Base-by-base conservation (phyloP, 2,329 filamentous ascomycete species). In the Epicoccum sorghinum region DNA sequence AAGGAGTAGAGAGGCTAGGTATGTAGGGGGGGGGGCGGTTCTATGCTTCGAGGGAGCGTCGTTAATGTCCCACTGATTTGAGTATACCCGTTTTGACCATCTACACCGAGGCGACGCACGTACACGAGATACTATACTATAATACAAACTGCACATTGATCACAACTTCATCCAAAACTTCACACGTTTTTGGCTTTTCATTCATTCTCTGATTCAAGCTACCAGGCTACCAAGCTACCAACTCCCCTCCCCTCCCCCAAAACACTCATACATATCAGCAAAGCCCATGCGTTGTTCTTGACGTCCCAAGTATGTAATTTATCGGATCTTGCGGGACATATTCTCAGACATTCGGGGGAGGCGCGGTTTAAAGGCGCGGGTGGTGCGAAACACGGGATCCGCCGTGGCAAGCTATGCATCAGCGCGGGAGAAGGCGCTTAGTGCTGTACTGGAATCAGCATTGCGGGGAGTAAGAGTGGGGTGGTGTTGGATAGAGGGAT, bases 1-100 rank as follows among this genome's bases (percentile, higher is more conserved):
- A 79, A 10, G 32, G 10, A 12, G 32, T 9, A 4, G 10, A 8
- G 32, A 33, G 18, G 18, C 18, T 3, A 18, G 18, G 18, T 18
- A 18, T 18, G 18, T 18, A 3, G 1, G 18, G 18, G 18, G 2
- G 18, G 18, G 18, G 18, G 18, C 18, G 18, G 18, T 18, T 18
- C 18, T 3, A 18, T 18, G 18, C 18, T 18, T 18, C 18, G 18
- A 18, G 18, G 18, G 18, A 18, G 18, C 18, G 3, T 18, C 18
- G 18, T 18, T 18, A 18, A 18, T 18, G 18, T 18, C 18, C 18
- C 18, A 18, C 18, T 18, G 18, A 18, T 18, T 18, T 18, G 18
- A 18, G 18, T 18, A 18, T 18, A 18, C 18, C 18, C 18, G 18
- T 18, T 18, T 18, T 18, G 18, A 18, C 18, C 18, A 18, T 18